Base-by-base conservation (phyloP, 164 flowering plant species). In the Sextonia rubra region DNA sequence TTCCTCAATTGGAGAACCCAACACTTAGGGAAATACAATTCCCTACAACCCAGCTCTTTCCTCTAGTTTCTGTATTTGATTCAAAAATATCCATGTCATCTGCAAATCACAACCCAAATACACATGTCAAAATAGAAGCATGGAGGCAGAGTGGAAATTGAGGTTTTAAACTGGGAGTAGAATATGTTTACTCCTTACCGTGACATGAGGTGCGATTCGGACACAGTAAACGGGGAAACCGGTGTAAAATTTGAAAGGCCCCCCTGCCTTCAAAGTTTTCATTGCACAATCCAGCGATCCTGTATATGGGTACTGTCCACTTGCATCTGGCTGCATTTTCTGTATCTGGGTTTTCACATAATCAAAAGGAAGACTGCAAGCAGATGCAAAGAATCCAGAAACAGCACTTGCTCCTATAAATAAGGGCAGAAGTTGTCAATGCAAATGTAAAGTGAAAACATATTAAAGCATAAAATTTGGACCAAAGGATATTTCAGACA, bases 61-160 rank as follows among this genome's bases (percentile, higher is more conserved):
- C 87, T 94, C 85, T 47, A 87, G 18, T 84, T 91, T 94, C 77
- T 89, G 88, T 71, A 94, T 88, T 86, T 92, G 95, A 88, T 90
- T 90, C 75, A 94, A 87, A 91, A 91, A 94, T 74, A 92, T 94
- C 99, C 97, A 90, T 60, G 97, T 92, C 97, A 94, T 85, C 99
- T 92, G 94, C 82, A 85, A 37, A 27, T 74, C 75, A 20, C 47
- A 73, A 64, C 56, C 69, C 71, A 12, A 72, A 52, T n/a, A 72
- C 49, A 20, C 1, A n/a, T 47, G 24, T 68, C 14, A 68, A 60
- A 27, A 22, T 52, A 64, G 47, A 60, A 44, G 24, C n/a, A 27
- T 64, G 37, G 6, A 17, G 9, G 17, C 14, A 5, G 27, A 64
- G 17, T 64, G 30, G 44, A 52, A 15, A 52, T 52, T 17, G 58